Evolutionary conservation across 2,329 filamentous ascomycete species (phyloP).

Genomic region (Calonectria naviculata): DNA sequence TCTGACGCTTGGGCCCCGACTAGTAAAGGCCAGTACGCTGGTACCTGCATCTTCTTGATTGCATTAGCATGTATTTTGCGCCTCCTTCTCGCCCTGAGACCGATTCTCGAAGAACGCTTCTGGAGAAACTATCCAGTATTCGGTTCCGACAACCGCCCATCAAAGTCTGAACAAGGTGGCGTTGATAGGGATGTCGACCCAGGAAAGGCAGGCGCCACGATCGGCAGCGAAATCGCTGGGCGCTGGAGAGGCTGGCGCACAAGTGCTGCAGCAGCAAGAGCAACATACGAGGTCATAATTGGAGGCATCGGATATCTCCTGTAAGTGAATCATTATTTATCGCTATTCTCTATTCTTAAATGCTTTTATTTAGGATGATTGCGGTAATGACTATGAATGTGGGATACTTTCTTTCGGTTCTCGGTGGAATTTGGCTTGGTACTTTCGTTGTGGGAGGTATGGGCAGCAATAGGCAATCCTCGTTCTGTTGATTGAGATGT

Average conservation of each 20-base stretch:
- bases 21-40: neutral
- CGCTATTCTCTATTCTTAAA: neutral
- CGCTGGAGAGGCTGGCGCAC: neutral
- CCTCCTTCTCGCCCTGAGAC: neutral
- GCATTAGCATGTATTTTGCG: neutral
- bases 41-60: slow-evolving; percentile 5
- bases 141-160: neutral
- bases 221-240: neutral
- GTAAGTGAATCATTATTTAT: neutral
- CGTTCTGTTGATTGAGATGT: no score
- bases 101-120: neutral
- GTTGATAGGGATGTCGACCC: neutral
- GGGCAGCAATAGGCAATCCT: neutral
- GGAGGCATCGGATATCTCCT: neutral
- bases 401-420: neutral
- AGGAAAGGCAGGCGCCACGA: neutral
- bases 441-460: neutral
- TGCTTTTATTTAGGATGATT: neutral
- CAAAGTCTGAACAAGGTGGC: neutral
- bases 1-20: neutral
- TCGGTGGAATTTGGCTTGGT: slow-evolving; percentile 1
- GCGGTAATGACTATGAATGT: slow-evolving; percentile 6
- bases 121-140: neutral
- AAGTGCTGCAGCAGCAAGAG: neutral
- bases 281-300: neutral